These are phyloP conservation scores for Solanum aculeatissimum DNA, from an alignment of 305 asterid species.

Conservation along the genomic window DNA sequence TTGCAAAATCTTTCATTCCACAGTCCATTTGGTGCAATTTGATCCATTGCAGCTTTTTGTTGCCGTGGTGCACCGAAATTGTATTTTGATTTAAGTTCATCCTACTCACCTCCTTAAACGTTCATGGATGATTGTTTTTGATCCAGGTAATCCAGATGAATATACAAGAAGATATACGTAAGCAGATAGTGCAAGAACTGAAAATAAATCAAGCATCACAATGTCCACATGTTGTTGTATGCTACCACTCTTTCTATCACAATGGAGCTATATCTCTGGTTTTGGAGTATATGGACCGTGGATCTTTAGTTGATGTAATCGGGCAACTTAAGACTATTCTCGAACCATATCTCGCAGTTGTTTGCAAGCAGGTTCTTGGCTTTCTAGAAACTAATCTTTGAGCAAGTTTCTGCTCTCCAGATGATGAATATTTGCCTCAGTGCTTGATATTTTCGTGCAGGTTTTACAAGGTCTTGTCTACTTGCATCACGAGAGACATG, in stretches of 20 bases:
- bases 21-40: background rate
- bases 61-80: background rate
- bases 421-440: background rate
- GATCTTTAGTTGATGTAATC: conserved; percentile 75
- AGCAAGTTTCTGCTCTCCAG: background rate
- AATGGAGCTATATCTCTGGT: conserved; percentile 93
- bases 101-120: background rate
- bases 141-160: conserved; percentile 90
- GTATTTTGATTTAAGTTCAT: background rate
- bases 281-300: conserved; percentile 73
- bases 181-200: conserved; percentile 96
- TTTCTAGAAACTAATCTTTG: background rate
- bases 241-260: conserved; percentile 97
- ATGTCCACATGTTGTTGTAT: conserved; percentile 73
- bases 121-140: background rate
- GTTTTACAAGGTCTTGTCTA: conserved; percentile 86
- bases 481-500: conserved; percentile 81
- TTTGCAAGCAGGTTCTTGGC: conserved; percentile 76
- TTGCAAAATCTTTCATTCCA: background rate
- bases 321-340: conserved; percentile 87
- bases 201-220: conserved; percentile 90
- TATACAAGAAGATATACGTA: conserved; percentile 78
- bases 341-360: conserved; percentile 94
- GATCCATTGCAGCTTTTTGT: background rate
- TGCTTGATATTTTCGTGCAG: conserved; percentile 20